phyloP scores from a whole-genome alignment of 192 early-diverging fungal genomes.

The Dissophora ornata region DNA sequence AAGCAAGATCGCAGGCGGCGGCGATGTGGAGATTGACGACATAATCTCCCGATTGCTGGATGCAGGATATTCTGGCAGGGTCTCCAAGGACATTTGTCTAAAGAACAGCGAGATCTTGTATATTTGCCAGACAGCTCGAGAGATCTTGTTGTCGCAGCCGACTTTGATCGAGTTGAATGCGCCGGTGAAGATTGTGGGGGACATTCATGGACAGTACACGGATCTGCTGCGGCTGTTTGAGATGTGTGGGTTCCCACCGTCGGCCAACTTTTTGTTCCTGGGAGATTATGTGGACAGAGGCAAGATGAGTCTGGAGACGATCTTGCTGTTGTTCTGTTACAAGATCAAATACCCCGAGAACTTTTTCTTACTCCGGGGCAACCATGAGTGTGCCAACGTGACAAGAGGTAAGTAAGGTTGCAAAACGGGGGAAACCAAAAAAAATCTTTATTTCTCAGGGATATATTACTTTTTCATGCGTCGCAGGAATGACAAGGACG shows the following conservation, averaged over 20 bases:
- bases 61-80: conserved; percentile 77
- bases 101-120: conserved; percentile 88
- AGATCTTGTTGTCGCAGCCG: conserved; percentile 90
- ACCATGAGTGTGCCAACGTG: conserved; percentile 95
- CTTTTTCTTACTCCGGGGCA: conserved; percentile 95
- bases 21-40: conserved; percentile 77
- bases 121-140: conserved; percentile 86
- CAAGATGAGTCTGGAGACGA: conserved; percentile 94
- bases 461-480: no score
- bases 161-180: conserved; percentile 80
- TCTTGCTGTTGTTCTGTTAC: conserved; percentile 92
- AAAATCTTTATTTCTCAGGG: neutral
- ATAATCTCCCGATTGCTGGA: conserved; percentile 88
- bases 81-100: conserved; percentile 81
- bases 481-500: no score
- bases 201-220: conserved; percentile 96
- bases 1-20: conserved; percentile 11
- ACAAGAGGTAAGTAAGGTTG: conserved; percentile 77
- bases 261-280: conserved; percentile 91
- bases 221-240: conserved; percentile 94
- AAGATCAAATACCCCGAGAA: conserved; percentile 98
- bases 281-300: conserved; percentile 99
- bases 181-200: conserved; percentile 85
- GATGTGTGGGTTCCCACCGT: conserved; percentile 92
- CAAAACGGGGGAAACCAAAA: no score